Conservation (phyloP, 306 rosid species). For the Sphenostylis stenocarpa region DNA sequence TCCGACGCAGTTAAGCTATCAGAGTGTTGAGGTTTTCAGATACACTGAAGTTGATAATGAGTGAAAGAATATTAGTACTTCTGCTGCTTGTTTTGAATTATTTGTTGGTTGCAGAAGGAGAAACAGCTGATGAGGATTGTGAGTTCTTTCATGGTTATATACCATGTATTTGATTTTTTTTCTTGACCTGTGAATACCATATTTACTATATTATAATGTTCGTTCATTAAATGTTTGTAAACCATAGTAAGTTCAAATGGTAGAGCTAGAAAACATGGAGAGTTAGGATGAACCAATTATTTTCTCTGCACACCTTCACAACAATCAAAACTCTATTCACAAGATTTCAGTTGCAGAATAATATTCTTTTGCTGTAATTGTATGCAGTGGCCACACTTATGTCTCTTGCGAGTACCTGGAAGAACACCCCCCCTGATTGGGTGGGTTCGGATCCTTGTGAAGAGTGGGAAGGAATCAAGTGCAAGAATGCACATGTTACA, state of each 20-base stretch:
- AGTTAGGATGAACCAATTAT: neutral
- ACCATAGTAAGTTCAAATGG: neutral
- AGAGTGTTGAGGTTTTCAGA: conserved; percentile 21
- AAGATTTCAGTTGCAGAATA: neutral
- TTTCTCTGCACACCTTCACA: conserved; percentile 5
- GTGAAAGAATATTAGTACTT: conserved; percentile 9
- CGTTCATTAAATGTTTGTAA: neutral
- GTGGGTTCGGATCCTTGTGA: conserved; percentile 46
- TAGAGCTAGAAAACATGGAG: neutral
- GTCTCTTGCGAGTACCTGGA: conserved; percentile 37
- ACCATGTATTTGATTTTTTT: neutral
- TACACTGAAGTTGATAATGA: conserved; percentile 22
- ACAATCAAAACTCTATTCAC: neutral
- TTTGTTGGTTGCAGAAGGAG: conserved; percentile 31
- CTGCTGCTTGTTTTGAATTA: conserved; percentile 24
- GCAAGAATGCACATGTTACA: conserved; percentile 42
- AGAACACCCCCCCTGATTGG: conserved; percentile 48
- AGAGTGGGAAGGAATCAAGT: conserved; percentile 51
- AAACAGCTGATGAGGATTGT: conserved; percentile 30
- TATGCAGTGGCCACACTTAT: conserved; percentile 38
- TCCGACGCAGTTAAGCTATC: neutral
- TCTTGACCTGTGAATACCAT: neutral
- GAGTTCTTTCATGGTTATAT: conserved; percentile 32
- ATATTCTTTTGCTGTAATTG: neutral
- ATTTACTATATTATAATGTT: neutral